Evolutionary conservation across 768 basidiomycete species (phyloP).

Genomic region (Phaeotremella skinneri): DNA sequence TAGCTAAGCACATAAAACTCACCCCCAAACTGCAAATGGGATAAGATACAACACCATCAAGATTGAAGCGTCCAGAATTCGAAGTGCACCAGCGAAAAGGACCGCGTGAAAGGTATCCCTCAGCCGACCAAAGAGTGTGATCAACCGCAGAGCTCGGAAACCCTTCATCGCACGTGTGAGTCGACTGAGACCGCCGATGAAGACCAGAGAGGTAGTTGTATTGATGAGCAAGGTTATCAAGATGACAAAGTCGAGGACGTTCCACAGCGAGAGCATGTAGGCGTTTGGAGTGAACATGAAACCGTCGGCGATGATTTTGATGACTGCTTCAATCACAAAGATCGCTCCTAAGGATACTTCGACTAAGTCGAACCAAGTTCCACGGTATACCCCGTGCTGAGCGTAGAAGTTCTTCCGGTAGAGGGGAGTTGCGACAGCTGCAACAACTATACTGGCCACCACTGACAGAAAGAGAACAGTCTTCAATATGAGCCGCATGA

Average conservation of each 20-base stretch:
- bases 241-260: conserved; percentile 81
- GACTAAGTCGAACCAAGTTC: conserved; percentile 82
- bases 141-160: conserved; percentile 78
- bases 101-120: conserved; percentile 77
- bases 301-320: conserved; percentile 91
- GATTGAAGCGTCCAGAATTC: conserved; percentile 84
- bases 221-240: conserved; percentile 74
- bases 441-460: conserved; percentile 75
- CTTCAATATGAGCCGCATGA: conserved; percentile 71
- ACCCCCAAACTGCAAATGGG: conserved; percentile 53
- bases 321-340: conserved; percentile 74
- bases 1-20: conserved; percentile 23
- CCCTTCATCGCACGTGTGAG: conserved; percentile 82
- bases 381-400: conserved; percentile 61
- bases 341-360: conserved; percentile 68
- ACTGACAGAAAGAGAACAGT: conserved; percentile 70
- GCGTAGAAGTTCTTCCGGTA: conserved; percentile 74
- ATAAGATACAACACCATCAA: conserved; percentile 69
- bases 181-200: conserved; percentile 75
- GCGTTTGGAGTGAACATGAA: conserved; percentile 70
- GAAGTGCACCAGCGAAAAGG: conserved; percentile 76
- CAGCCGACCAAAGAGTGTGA: conserved; percentile 84
- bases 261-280: conserved; percentile 89
- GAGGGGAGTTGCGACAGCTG: conserved; percentile 75
- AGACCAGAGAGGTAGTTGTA: conserved; percentile 66